phyloP scores from a whole-genome alignment of 495 filamentous ascomycete species.

The Penicillium ochrochloron region DNA sequence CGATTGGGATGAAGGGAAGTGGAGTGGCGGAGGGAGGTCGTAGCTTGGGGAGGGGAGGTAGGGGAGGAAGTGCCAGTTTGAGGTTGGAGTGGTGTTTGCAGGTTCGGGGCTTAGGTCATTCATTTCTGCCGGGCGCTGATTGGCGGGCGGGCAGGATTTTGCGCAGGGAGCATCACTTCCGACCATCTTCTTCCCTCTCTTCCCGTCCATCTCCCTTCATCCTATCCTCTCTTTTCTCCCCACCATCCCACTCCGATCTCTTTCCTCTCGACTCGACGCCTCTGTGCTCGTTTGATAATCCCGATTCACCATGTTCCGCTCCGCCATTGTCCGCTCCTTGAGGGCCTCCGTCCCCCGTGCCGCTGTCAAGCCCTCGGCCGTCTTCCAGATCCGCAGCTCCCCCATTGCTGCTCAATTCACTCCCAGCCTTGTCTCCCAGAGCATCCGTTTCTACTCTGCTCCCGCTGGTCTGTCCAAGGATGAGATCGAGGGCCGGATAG shows the following conservation, averaged over 20 bases:
- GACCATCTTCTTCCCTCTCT: conserved; percentile 30
- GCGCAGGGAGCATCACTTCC: conserved; percentile 38
- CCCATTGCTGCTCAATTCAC: conserved; percentile 55
- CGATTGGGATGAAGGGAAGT: conserved; percentile 30
- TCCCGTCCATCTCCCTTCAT: conserved; percentile 25
- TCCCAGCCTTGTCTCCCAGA: conserved; percentile 58
- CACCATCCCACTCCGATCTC: conserved; percentile 23
- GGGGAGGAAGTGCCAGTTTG: conserved; percentile 22
- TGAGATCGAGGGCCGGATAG: conserved; percentile 91
- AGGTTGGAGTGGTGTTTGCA: conserved; percentile 40
- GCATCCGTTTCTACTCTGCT: conserved; percentile 84
- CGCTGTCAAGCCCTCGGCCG: conserved; percentile 54
- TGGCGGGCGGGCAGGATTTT: conserved; percentile 51
- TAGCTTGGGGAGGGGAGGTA: conserved; percentile 17
- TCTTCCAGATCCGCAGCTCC: conserved; percentile 59
- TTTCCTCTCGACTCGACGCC: conserved; percentile 12
- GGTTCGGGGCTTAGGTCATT: conserved; percentile 53
- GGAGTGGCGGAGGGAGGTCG: conserved; percentile 16
- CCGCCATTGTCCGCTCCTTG: conserved; percentile 71
- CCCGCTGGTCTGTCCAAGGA: conserved; percentile 73
- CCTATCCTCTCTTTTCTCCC: conserved; percentile 27
- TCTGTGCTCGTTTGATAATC: conserved; percentile 35
- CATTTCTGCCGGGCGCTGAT: conserved; percentile 49
- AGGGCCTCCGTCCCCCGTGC: conserved; percentile 62
- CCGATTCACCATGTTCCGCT: conserved; percentile 78